Base-by-base conservation (phyloP, 2,329 filamentous ascomycete genomes). In the Didymella pinodella region DNA sequence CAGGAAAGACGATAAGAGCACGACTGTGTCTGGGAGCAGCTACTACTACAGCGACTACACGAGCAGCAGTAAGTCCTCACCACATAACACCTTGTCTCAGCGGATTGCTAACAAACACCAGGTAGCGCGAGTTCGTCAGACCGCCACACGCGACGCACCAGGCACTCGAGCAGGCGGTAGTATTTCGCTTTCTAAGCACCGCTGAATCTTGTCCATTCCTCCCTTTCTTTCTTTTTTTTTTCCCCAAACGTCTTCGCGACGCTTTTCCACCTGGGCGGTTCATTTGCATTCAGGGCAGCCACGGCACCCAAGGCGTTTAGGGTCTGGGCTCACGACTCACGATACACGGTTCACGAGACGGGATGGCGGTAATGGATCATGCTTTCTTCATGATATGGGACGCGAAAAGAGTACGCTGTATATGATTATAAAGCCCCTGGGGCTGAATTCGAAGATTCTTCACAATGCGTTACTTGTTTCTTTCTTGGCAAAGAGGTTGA, bases 31-130 rank as follows among this genome's bases (percentile, higher is more conserved):
- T 16, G 78, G 77, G 47, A 76, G 68, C 20, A 68, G 65, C n/a
- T 72, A 75, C 57, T 79, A 77, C 49, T 79, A 78, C 63, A 79
- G 77, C 62, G 80, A 81, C 64, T 82, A 82, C 67, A 82, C 81
- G 32, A 81, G 78, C 64, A 72, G 75, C 54, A 82, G 81, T 82
- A 68, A 80, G 81, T 81, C 0, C 10, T 12, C 2, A 2, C 12
- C 32, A 2, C 3, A 22, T 22, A 2, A 22, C 22, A 22, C 2
- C 2, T 3, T 22, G 3, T 22, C 22, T 22, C 22, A 22, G 22
- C 22, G 3, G 1, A 2, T 22, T 3, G 50, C 71, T 73, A 65
- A 72, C 64, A 56, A 57, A 11, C 14, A n/a, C 36, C 51, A 81
- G 79, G 78, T 62, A 79, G 77, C 68, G 78, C 77, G 67, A 80